phyloP scores from a whole-genome alignment of 2,329 filamentous ascomycete species.

The Sarocladiaceae sp. region DNA sequence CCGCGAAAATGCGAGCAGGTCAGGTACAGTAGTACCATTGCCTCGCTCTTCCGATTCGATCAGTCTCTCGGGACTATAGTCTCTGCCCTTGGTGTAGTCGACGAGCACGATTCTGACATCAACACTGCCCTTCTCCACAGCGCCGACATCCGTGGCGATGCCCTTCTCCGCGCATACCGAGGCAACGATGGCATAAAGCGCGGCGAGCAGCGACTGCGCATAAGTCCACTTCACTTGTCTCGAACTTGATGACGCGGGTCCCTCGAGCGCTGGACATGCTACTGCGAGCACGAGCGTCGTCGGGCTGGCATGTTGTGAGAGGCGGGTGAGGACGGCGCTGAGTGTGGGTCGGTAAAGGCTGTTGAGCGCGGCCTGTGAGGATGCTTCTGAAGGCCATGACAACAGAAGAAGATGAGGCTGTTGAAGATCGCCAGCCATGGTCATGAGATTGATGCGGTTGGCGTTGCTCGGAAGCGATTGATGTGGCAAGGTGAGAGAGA shows the following conservation, averaged over 20 bases:
- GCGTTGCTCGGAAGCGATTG: too few relatives aligned
- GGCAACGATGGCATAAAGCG: slow-evolving; percentile 74
- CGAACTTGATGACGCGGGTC: slow-evolving; percentile 28
- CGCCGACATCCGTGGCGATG: slow-evolving; percentile 53
- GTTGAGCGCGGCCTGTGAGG: slow-evolving; percentile 45
- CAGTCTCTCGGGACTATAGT: slow-evolving; percentile 16
- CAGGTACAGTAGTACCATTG: slow-evolving; percentile 43
- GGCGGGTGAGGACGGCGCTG: slow-evolving; percentile 45
- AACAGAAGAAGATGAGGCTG: slow-evolving; percentile 56
- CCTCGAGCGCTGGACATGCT: slow-evolving; percentile 52
- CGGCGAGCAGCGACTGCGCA: slow-evolving; percentile 71
- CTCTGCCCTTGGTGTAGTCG: slow-evolving; percentile 46
- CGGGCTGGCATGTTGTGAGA: slow-evolving; percentile 26
- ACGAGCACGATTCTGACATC: slow-evolving; percentile 74
- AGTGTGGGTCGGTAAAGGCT: slow-evolving; percentile 59
- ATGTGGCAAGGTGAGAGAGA: too few relatives aligned
- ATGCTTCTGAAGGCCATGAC: slow-evolving; percentile 56
- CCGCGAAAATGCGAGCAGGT: slow-evolving; percentile 48
- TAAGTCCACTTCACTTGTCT: slow-evolving; percentile 51
- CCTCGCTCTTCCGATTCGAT: slow-evolving; percentile 29
- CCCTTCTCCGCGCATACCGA: slow-evolving; percentile 62
- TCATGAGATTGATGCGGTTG: too few relatives aligned
- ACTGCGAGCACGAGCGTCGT: slow-evolving; percentile 49
- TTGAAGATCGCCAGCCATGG: too few relatives aligned
- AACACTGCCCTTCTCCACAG: slow-evolving; percentile 60